phyloP scores from a whole-genome alignment of 345 rosid species.

The Raphanus raphanistrum region DNA sequence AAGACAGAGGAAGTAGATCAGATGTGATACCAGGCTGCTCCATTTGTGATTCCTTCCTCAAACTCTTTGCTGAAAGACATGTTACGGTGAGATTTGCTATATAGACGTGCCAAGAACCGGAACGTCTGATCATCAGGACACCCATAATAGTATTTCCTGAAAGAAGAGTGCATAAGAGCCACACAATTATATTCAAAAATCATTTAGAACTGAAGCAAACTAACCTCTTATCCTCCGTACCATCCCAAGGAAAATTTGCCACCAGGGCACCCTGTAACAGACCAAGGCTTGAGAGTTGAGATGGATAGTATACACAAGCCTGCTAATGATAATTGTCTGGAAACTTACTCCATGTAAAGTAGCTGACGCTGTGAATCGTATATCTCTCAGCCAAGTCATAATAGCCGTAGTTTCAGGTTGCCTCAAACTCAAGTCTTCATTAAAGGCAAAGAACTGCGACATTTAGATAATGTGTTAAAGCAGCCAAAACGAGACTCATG shows the following conservation, averaged over 20 bases:
- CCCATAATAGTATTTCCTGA: slow-evolving; percentile 75
- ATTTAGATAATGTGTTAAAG: slow-evolving; percentile 16
- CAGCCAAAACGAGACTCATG: background rate
- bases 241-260: slow-evolving; percentile 99
- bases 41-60: slow-evolving; percentile 88
- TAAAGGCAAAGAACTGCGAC: slow-evolving; percentile 71
- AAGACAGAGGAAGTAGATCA: slow-evolving; percentile 1
- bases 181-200: background rate
- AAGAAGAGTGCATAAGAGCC: slow-evolving; percentile 21
- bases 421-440: slow-evolving; percentile 55
- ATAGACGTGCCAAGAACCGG: slow-evolving; percentile 71
- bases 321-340: background rate
- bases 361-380: slow-evolving; percentile 82
- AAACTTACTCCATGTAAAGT: slow-evolving; percentile 85
- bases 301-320: background rate
- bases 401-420: slow-evolving; percentile 93
- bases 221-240: slow-evolving; percentile 71
- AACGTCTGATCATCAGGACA: slow-evolving; percentile 93
- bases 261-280: slow-evolving; percentile 86
- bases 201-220: slow-evolving; percentile 26
- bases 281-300: background rate
- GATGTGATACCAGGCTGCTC: slow-evolving; percentile 77
- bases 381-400: slow-evolving; percentile 78
- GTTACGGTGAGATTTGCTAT: slow-evolving; percentile 81
- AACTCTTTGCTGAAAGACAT: slow-evolving; percentile 95